phyloP scores from a whole-genome alignment of 176 grass and related monocot genomes.

The Avena insularis region DNA sequence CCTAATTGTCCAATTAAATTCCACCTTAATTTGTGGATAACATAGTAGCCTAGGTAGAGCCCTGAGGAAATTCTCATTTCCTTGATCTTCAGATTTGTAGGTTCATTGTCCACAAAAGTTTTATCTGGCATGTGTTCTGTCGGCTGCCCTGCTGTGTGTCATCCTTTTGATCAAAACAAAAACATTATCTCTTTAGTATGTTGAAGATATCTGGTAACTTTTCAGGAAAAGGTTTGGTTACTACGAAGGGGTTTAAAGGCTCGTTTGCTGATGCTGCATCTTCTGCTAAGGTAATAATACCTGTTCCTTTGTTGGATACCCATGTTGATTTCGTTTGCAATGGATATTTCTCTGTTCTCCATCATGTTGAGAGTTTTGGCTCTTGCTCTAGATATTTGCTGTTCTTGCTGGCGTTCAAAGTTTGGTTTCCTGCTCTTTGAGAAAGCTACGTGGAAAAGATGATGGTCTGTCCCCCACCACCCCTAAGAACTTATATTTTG shows the following conservation, averaged over 20 bases:
- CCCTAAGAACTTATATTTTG: background rate
- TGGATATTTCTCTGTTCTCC: constrained; percentile 21
- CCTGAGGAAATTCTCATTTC: background rate
- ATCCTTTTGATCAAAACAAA: background rate
- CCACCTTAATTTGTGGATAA: constrained; percentile 30
- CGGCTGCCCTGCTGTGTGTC: background rate
- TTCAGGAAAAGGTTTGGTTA: constrained; percentile 78
- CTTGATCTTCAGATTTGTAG: background rate
- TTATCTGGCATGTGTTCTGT: background rate
- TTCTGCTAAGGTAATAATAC: constrained; percentile 74
- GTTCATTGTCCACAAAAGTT: background rate
- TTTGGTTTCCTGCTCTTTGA: constrained; percentile 73
- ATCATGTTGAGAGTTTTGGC: constrained; percentile 11
- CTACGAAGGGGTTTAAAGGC: constrained; percentile 63
- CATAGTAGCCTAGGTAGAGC: background rate
- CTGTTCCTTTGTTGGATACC: background rate
- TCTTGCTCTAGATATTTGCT: constrained; percentile 67
- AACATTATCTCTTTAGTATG: constrained; percentile 7
- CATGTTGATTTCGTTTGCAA: constrained; percentile 31
- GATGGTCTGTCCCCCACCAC: constrained; percentile 50
- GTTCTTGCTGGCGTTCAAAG: constrained; percentile 85
- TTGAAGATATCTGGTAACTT: constrained; percentile 31
- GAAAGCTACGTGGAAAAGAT: constrained; percentile 82
- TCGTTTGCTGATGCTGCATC: constrained; percentile 77
- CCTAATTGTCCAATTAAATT: background rate